phyloP scores from a whole-genome alignment of 345 rosid genomes.

The Viola odorata region DNA sequence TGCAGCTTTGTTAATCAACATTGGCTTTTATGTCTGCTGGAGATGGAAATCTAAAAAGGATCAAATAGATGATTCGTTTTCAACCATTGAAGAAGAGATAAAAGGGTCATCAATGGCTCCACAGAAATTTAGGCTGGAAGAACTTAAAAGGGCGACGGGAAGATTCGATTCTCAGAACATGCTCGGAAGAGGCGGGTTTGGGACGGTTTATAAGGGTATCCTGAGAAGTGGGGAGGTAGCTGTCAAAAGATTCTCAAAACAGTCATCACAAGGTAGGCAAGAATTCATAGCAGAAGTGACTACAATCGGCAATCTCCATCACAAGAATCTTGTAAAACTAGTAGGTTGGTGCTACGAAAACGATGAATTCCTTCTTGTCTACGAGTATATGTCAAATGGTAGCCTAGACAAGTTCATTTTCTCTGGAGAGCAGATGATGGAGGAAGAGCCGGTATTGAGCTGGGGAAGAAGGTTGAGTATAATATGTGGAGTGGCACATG shows the following conservation, averaged over 20 bases:
- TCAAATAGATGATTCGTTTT: constrained; percentile 27
- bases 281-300: constrained; percentile 76
- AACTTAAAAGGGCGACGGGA: constrained; percentile 51
- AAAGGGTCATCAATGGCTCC: constrained; percentile 43
- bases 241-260: constrained; percentile 58
- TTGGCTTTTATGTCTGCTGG: constrained; percentile 20
- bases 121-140: constrained; percentile 42
- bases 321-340: constrained; percentile 61
- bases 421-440: background rate
- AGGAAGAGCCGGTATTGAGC: constrained; percentile 22
- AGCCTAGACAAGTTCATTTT: constrained; percentile 61
- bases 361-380: constrained; percentile 50
- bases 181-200: constrained; percentile 76
- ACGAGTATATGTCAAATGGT: constrained; percentile 65
- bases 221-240: constrained; percentile 54
- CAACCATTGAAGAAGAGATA: constrained; percentile 48
- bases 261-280: constrained; percentile 66
- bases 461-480: constrained; percentile 54
- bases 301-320: constrained; percentile 64
- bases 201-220: constrained; percentile 69
- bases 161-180: constrained; percentile 43
- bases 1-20: constrained; percentile 6
- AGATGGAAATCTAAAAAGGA: constrained; percentile 22
- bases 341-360: constrained; percentile 77
- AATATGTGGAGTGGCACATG: constrained; percentile 53